Conservation (phyloP, 1,139 yeast genomes). For the Hyphopichia wangnamkhiaoensis region DNA sequence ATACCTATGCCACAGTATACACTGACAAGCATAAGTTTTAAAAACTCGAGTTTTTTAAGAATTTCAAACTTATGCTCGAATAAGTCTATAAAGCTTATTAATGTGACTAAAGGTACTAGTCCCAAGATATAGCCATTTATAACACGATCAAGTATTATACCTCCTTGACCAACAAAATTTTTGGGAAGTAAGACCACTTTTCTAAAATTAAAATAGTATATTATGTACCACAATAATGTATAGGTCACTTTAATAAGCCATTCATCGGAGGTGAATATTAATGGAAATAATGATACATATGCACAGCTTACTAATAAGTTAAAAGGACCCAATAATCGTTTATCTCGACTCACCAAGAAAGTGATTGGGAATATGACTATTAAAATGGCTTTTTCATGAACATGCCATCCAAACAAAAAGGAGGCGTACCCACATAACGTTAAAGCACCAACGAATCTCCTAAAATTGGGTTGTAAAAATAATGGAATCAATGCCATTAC, state of each 20-base stretch:
- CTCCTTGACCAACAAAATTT: constrained; percentile 37
- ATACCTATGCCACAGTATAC: constrained; percentile 87
- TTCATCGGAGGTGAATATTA: constrained; percentile 79
- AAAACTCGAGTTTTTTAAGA: constrained; percentile 62
- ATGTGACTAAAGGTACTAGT: constrained; percentile 61
- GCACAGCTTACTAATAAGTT: constrained; percentile 75
- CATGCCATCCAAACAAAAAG: constrained; percentile 97
- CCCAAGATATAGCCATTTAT: constrained; percentile 69
- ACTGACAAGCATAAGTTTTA: constrained; percentile 79
- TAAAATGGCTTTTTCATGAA: constrained; percentile 94
- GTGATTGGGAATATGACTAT: constrained; percentile 87
- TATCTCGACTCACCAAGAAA: constrained; percentile 71
- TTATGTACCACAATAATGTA: constrained; percentile 83
- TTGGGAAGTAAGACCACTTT: constrained; percentile 63
- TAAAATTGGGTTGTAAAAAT: constrained; percentile 70
- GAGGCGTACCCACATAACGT: constrained; percentile 91
- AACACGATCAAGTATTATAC: constrained; percentile 68
- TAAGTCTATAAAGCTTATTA: constrained; percentile 56
- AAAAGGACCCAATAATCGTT: constrained; percentile 68
- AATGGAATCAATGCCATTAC: constrained; percentile 74
- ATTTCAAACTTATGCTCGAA: constrained; percentile 52
- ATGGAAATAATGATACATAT: constrained; percentile 84
- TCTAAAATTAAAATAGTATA: constrained; percentile 70
- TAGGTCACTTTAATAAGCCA: constrained; percentile 75
- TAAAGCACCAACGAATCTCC: constrained; percentile 78